Conservation (phyloP, 2,329 filamentous ascomycete species). For the Botrytis sinoallii region DNA sequence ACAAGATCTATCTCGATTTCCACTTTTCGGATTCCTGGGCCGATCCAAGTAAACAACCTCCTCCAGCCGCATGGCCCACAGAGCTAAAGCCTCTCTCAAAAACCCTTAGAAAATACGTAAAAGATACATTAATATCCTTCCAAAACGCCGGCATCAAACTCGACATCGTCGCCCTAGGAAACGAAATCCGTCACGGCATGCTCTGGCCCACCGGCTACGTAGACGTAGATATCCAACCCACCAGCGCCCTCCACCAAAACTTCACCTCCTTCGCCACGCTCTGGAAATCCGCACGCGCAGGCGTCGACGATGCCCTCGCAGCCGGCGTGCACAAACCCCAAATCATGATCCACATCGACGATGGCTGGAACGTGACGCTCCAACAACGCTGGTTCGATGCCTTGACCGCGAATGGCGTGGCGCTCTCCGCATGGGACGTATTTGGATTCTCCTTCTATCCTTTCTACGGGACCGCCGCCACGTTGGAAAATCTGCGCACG, state of each 20-base stretch:
- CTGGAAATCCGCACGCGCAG: conserved; percentile 56
- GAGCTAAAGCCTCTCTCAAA: conserved; percentile 55
- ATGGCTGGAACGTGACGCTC: conserved; percentile 65
- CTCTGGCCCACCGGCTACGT: conserved; percentile 62
- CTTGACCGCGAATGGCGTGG: conserved; percentile 51
- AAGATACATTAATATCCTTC: conserved; percentile 59
- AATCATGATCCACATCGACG: conserved; percentile 72
- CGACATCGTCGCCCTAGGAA: conserved; percentile 66
- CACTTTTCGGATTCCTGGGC: conserved; percentile 68
- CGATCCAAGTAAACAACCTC: conserved; percentile 61
- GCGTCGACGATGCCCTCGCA: conserved; percentile 60
- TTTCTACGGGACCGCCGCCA: conserved; percentile 62
- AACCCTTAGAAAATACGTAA: conserved; percentile 66
- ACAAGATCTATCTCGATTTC: conserved; percentile 58
- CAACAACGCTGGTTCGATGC: conserved; percentile 63
- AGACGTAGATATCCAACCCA: conserved; percentile 40
- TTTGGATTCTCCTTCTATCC: conserved; percentile 73
- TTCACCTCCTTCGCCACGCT: conserved; percentile 59
- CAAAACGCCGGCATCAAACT: conserved; percentile 53
- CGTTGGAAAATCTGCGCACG: conserved; percentile 52
- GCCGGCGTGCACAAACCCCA: conserved; percentile 49
- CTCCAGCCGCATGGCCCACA: conserved; percentile 61
- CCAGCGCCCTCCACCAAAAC: conserved; percentile 38
- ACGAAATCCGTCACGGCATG: conserved; percentile 66
- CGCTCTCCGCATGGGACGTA: conserved; percentile 61